phyloP scores from a whole-genome alignment of 2,329 filamentous ascomycete genomes.

The Byssochlamys sp. region DNA sequence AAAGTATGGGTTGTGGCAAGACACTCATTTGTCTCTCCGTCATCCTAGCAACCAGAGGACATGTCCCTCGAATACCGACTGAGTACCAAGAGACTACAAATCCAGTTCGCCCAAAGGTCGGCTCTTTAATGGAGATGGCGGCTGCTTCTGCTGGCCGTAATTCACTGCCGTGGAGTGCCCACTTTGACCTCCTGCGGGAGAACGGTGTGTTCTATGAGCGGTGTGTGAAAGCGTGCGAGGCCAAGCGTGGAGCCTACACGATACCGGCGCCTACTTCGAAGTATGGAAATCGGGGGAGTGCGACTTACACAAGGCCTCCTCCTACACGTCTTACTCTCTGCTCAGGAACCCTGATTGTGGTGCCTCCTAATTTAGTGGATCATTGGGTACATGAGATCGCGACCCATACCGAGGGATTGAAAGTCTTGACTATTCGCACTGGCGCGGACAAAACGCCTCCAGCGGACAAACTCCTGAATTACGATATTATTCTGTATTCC shows the following conservation, averaged over 20 bases:
- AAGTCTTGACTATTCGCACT: constrained; percentile 54
- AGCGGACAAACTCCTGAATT: constrained; percentile 49
- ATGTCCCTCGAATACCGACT: constrained; percentile 58
- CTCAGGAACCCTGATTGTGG: constrained; percentile 64
- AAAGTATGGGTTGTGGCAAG: constrained; percentile 58
- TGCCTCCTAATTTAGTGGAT: constrained; percentile 69
- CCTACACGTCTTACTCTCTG: constrained; percentile 51
- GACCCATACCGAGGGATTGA: constrained; percentile 63
- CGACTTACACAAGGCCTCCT: constrained; percentile 27
- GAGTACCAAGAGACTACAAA: constrained; percentile 43
- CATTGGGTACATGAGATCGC: constrained; percentile 77
- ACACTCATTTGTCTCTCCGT: constrained; percentile 74
- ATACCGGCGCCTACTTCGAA: constrained; percentile 39
- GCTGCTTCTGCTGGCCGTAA: constrained; percentile 58
- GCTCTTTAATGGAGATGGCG: constrained; percentile 64
- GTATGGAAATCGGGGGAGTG: constrained; percentile 34
- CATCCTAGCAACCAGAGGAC: constrained; percentile 63
- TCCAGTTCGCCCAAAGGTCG: constrained; percentile 42
- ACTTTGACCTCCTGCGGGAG: constrained; percentile 46
- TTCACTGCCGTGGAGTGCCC: constrained; percentile 60
- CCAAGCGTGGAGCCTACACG: constrained; percentile 53
- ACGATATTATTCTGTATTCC: constrained; percentile 71
- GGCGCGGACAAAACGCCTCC: constrained; percentile 46
- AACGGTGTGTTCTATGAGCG: constrained; percentile 43
- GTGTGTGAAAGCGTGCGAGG: constrained; percentile 49